Evolutionary conservation across 1,284 basidiomycete genomes (phyloP), one percentile per base, ranked within the genome.

Genomic region (Ustilago nuda): DNA sequence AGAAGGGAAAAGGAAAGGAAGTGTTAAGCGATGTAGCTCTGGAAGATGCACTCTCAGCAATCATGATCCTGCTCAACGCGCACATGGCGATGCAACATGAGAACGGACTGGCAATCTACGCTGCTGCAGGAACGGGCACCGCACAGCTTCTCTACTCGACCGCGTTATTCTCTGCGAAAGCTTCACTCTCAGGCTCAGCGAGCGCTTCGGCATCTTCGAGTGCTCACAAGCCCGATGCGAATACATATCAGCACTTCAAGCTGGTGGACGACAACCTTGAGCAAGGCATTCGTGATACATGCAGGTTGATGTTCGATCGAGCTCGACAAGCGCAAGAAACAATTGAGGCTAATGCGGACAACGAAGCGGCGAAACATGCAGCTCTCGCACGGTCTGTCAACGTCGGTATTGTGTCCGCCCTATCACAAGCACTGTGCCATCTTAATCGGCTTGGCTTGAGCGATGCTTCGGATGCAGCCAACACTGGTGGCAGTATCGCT

Each of bases 91-190:
- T 92, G 78, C 91, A 92, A 74, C 92, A 95, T 87, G 94, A 95
- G 81, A 99, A 98, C 85, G 91, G 92, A 7, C 88, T 98, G 17
- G 93, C 94, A 4, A 92, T 98, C 51, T 97, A 95, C 84, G 95
- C 91, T 8, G 94, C 94, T 7, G 89, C 94, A 0, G 79, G 77
- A 37, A 71, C 66, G 11, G 74, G 74, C 5, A 69, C 53, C 2
- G 74, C 74, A 12, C 61, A 66, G 35, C 76, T 81, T 12, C 65
- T 81, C 43, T 79, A 70, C 54, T 77, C 79, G 17, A 82, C 74
- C 1, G 78, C 80, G 8, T 59, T 74, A 7, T 78, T 78, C 27
- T 72, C 74, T 12, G 56, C 35, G 11, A 66, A 65, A 61, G 55
- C 56, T n/a, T 6, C 64, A 13, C 48, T 19, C 3, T 39, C 62